Base-by-base conservation (phyloP, 768 basidiomycete species). In the Serendipita vermifera region DNA sequence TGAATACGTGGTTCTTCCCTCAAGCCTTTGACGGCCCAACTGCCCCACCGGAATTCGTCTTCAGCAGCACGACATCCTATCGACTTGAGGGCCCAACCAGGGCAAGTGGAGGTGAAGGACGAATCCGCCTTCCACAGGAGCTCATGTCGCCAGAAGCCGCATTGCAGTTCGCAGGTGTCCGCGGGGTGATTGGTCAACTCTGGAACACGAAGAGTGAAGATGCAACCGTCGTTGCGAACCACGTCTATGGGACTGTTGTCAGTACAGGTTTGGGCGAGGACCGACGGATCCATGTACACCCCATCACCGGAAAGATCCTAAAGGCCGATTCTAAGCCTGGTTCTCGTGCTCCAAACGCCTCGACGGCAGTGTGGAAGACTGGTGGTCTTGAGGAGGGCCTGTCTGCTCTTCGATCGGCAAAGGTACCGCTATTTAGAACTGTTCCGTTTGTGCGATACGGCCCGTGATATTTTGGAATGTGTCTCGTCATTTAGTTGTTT, bases 141-240 rank as follows among this genome's bases (percentile, higher is more conserved):
- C 46, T 51, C 22, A 51, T 51, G 46, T 27, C 46, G 17, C 46
- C 46, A 22, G 46, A 51, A n/a, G 46, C 46, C 24, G 46, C 46
- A n/a, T 31, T 51, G 17, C 46, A 51, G 17, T 51, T 51, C 32
- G 46, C 46, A 0, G 46, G 46, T 11, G 46, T 51, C 15, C 20
- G 29, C 15, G 46, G 46, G 1, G 46, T 51, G 22, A 31, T 51
- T n/a, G 46, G 46, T 9, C 46, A 51, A n/a, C 1, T 51, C 24
- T 51, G 46, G 46, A 51, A 31, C 29, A 29, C 46, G 9, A 51
- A 51, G 46, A 51, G 27, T 31, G 46, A 51, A 31, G 46, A 51
- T 2, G 46, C 46, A 1, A 22, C 46, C 5, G 46, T 51, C 9
- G 24, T 51, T 5, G 46, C 46, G 22, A 51, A 20, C 24, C 46